phyloP scores from a whole-genome alignment of 1,284 basidiomycete species.

The Leccinum griseonigrum region DNA sequence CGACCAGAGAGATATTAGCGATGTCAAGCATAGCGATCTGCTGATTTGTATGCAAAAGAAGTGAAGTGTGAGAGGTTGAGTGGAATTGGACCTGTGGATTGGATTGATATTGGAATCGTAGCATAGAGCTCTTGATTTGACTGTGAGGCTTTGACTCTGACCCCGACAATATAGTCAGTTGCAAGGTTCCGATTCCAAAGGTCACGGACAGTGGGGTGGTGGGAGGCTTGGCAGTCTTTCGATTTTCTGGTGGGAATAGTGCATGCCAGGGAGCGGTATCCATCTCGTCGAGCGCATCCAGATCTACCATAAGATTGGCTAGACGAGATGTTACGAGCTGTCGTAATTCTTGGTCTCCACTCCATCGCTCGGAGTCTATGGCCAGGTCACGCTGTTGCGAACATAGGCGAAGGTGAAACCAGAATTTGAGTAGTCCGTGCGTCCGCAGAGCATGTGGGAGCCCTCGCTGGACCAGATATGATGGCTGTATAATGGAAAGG shows the following conservation, averaged over 20 bases:
- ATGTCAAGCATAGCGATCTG: slow-evolving; percentile 41
- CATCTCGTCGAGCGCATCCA: slow-evolving; percentile 38
- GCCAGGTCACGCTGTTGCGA: slow-evolving; percentile 30
- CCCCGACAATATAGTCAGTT: slow-evolving; percentile 20
- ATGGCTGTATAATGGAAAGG: slow-evolving; percentile 75
- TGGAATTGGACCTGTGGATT: slow-evolving; percentile 10
- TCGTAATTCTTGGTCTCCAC: slow-evolving; percentile 20
- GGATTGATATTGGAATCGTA: slow-evolving; percentile 29
- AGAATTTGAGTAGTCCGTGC: slow-evolving; percentile 63
- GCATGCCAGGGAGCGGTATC: slow-evolving; percentile 36
- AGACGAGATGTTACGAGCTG: slow-evolving; percentile 43
- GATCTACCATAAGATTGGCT: slow-evolving; percentile 39
- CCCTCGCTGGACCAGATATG: slow-evolving; percentile 74
- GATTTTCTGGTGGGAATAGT: slow-evolving; percentile 17
- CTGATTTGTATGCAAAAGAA: slow-evolving; percentile 26
- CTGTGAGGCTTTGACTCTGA: slow-evolving; percentile 24
- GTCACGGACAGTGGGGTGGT: slow-evolving; percentile 12
- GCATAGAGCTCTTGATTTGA: slow-evolving; percentile 23
- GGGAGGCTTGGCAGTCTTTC: slow-evolving; percentile 4
- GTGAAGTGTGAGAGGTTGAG: slow-evolving; percentile 17
- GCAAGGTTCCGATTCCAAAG: slow-evolving; percentile 20
- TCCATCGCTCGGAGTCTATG: slow-evolving; percentile 9
- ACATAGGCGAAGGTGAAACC: slow-evolving; percentile 69
- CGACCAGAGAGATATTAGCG: slow-evolving; percentile 44
- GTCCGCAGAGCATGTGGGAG: slow-evolving; percentile 62